A percentile compares a stretch with the other conserved stretches of the same genome.
These are phyloP conservation scores for Globisporangium cylindrosporum DNA, from an alignment of 352 stramenopile species.

Conservation along the genomic window DNA sequence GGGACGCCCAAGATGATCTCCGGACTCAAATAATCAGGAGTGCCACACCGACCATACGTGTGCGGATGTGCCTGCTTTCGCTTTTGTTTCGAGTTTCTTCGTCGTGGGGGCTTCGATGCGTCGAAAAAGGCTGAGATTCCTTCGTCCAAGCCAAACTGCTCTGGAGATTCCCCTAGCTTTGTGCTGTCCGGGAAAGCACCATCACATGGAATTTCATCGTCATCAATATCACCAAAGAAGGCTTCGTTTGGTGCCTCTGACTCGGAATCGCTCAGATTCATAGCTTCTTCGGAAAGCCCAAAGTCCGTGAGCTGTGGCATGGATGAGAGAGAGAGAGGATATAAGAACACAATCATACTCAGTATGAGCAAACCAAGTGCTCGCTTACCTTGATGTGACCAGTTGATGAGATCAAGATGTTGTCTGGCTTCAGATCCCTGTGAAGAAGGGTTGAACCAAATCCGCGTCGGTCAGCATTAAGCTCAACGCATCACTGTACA, in stretches of 20 bases:
- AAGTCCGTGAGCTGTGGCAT: conserved; percentile 79
- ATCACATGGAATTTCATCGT: background rate
- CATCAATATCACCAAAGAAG: conserved; percentile 20
- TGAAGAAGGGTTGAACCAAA: conserved; percentile 11
- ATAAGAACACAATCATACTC: background rate
- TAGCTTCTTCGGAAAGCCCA: conserved; percentile 78
- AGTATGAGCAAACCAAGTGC: background rate
- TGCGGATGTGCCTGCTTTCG: conserved; percentile 40
- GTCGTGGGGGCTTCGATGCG: conserved; percentile 12
- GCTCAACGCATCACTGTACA: background rate
- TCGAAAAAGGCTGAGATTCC: conserved; percentile 25
- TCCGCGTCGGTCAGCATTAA: conserved; percentile 6
- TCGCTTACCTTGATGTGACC: conserved; percentile 80
- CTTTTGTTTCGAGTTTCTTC: conserved; percentile 33
- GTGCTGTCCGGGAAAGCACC: background rate
- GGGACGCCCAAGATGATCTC: conserved; percentile 79
- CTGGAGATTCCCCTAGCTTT: conserved; percentile 11
- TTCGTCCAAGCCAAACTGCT: conserved; percentile 23
- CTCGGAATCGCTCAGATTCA: conserved; percentile 47
- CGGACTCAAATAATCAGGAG: conserved; percentile 86
- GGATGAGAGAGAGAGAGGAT: background rate
- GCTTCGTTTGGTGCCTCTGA: conserved; percentile 21
- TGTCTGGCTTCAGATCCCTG: conserved; percentile 89
- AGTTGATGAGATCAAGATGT: conserved; percentile 86
- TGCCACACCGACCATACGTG: conserved; percentile 77